A percentile compares a stretch with the other conserved stretches of the same genome.
These are phyloP conservation scores for Penicillium janthinellum DNA, from an alignment of 2,329 filamentous ascomycete genomes.

Conservation along the genomic window DNA sequence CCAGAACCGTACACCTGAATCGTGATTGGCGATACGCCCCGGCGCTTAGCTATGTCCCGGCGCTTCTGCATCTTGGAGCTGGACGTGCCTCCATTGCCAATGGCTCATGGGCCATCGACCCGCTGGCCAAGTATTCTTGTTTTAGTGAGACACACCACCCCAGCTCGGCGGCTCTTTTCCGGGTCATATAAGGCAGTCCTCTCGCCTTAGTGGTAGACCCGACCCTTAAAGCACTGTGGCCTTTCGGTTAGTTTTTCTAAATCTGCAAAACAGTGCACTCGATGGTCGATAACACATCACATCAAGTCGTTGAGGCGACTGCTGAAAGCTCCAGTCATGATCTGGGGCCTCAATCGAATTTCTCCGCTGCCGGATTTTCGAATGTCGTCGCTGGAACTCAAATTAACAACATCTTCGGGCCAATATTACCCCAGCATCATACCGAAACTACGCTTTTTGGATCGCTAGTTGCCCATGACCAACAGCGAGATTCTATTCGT, in stretches of 20 bases:
- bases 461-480: neutral
- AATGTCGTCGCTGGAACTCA: too few species aligned
- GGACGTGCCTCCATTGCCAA: too few species aligned
- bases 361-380: neutral
- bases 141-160: neutral
- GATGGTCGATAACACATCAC: too few species aligned
- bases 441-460: neutral
- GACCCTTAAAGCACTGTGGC: too few species aligned
- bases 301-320: too few species aligned
- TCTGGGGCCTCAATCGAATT: neutral
- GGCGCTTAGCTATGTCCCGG: neutral
- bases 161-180: neutral
- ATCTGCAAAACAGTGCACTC: too few species aligned
- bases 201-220: neutral
- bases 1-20: neutral
- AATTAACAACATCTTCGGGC: too few species aligned
- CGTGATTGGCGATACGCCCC: neutral
- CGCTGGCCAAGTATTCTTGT: neutral
- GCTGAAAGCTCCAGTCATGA: too few species aligned
- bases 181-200: neutral
- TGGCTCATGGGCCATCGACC: too few species aligned
- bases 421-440: too few species aligned
- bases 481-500: neutral
- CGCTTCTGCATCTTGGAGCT: neutral
- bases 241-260: too few species aligned